Evolutionary conservation across 2,329 filamentous ascomycete genomes (phyloP).

Genomic region (Colletotrichum neosansevieriae): DNA sequence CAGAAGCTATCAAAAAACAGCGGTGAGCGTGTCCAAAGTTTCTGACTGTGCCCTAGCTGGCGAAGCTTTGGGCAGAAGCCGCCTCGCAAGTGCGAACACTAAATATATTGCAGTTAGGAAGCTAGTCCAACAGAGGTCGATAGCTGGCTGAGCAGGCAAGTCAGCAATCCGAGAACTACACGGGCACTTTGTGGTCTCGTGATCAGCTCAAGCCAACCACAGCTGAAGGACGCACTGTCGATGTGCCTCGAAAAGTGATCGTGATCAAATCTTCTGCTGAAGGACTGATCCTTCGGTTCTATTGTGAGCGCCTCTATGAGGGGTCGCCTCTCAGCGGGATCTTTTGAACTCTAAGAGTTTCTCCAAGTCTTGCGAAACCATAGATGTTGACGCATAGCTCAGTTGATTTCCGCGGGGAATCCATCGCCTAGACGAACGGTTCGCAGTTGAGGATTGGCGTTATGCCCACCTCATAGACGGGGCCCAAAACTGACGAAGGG

Average conservation of each 20-base stretch:
- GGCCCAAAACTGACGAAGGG: slow-evolving; percentile 2
- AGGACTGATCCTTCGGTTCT: not conserved
- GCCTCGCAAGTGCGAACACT: not conserved
- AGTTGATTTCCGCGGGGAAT: not conserved
- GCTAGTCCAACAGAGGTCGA: not conserved
- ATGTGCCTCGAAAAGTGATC: not conserved
- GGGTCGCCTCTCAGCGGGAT: too few relatives aligned
- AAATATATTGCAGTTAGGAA: not conserved
- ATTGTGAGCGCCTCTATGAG: not conserved
- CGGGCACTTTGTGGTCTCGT: not conserved
- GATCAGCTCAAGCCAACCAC: slow-evolving; percentile 4
- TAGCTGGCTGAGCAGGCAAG: not conserved
- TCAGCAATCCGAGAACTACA: not conserved
- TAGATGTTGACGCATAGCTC: slow-evolving; percentile 28
- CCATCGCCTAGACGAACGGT: not conserved
- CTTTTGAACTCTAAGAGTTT: not conserved
- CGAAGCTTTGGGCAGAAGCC: slow-evolving; percentile 1
- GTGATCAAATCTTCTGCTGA: not conserved
- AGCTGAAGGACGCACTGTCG: not conserved
- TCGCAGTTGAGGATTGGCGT: not conserved
- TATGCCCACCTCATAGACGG: not conserved
- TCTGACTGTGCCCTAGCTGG: not conserved
- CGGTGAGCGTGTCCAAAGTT: not conserved
- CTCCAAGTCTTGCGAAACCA: slow-evolving; percentile 1
- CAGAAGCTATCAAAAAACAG: not conserved